These are phyloP conservation scores for Plectosphaerella plurivora DNA, from an alignment of 2,329 filamentous ascomycete species.

Conservation along the genomic window DNA sequence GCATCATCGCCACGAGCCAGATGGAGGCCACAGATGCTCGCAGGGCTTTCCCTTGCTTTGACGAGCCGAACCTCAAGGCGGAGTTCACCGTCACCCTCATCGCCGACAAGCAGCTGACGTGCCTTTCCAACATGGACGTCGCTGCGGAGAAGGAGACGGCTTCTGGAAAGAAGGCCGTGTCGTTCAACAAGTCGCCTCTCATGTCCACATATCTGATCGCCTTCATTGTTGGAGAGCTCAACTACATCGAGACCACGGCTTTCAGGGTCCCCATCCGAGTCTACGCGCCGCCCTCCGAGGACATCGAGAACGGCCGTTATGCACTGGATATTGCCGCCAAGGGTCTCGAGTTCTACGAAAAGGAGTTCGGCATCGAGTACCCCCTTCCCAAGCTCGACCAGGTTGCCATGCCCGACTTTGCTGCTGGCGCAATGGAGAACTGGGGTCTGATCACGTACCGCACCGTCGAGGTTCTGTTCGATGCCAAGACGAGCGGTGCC, in stretches of 20 bases:
- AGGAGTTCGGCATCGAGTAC: conserved; percentile 84
- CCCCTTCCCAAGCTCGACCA: conserved; percentile 94
- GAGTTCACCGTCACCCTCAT: conserved; percentile 88
- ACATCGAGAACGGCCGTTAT: conserved; percentile 89
- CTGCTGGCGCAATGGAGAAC: conserved; percentile 83
- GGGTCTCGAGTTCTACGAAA: conserved; percentile 92
- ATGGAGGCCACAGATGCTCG: conserved; percentile 96
- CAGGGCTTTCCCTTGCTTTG: conserved; percentile 92
- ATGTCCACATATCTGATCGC: conserved; percentile 97
- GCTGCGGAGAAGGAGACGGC: conserved; percentile 58
- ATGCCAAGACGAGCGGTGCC: conserved; percentile 87
- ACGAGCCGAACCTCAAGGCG: conserved; percentile 91
- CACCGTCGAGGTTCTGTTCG: conserved; percentile 83
- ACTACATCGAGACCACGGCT: conserved; percentile 85
- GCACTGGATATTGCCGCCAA: conserved; percentile 84
- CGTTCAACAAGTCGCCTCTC: conserved; percentile 84
- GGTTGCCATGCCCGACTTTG: conserved; percentile 94
- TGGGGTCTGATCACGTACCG: conserved; percentile 96
- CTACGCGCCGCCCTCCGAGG: conserved; percentile 85
- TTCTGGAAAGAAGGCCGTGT: conserved; percentile 69
- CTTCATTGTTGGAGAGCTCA: conserved; percentile 90
- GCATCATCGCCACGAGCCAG: conserved; percentile 84
- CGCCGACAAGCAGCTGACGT: conserved; percentile 85
- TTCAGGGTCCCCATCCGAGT: conserved; percentile 92
- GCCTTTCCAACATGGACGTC: conserved; percentile 95